Conservation (phyloP, 805 yeast species). For the Yarrowia deformans region DNA sequence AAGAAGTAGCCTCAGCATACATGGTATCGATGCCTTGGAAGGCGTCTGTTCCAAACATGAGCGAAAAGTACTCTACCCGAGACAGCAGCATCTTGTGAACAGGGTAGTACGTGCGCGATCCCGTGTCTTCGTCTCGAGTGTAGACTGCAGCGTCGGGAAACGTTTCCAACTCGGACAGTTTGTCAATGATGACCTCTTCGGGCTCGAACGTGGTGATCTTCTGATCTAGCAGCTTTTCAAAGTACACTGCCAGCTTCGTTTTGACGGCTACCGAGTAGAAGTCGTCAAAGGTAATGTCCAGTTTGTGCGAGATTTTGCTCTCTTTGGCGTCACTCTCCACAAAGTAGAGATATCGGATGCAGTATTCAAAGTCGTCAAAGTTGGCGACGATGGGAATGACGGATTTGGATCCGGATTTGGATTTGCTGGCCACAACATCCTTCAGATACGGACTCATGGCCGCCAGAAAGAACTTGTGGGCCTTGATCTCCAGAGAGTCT, state of each 20-base stretch:
- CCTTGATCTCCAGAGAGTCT: conserved; percentile 31
- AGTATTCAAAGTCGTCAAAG: conserved; percentile 21
- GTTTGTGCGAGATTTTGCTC: not conserved
- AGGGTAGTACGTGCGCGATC: conserved; percentile 57
- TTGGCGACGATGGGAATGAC: not conserved
- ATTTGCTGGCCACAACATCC: not conserved
- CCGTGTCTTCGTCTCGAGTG: conserved; percentile 20
- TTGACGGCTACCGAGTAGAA: conserved; percentile 15
- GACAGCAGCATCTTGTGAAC: conserved; percentile 67
- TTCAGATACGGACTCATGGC: conserved; percentile 47
- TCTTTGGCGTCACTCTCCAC: conserved; percentile 11
- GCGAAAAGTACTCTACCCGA: conserved; percentile 68
- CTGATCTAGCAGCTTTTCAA: conserved; percentile 11
- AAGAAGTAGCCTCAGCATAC: conserved; percentile 50
- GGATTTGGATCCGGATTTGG: not conserved
- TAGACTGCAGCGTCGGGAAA: conserved; percentile 41
- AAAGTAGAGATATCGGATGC: conserved; percentile 23
- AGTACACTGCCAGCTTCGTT: conserved; percentile 20
- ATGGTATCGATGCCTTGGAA: conserved; percentile 7
- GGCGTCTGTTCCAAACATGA: conserved; percentile 56
- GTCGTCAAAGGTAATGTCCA: conserved; percentile 18
- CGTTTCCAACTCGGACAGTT: not conserved
- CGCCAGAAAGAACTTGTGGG: conserved; percentile 46
- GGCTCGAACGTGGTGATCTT: conserved; percentile 13
- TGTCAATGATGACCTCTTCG: conserved; percentile 3